These are phyloP conservation scores for Diutina rugosa DNA, from an alignment of 1,139 yeast species.

Conservation along the genomic window DNA sequence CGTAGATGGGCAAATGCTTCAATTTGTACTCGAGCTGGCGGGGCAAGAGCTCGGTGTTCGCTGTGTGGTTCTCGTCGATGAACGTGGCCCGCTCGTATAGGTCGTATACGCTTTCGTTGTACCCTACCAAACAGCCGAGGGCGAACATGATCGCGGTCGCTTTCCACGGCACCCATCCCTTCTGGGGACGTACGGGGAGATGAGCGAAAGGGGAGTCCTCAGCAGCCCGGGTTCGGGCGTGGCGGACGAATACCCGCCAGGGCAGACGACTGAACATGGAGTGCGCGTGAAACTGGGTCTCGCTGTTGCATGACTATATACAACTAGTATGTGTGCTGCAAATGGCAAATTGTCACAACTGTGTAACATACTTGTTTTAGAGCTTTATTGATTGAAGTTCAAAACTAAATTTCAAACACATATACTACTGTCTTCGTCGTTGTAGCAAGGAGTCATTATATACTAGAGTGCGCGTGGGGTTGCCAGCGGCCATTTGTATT, in stretches of 20 bases:
- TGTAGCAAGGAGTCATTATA: too few species aligned
- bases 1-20: conserved; percentile 38
- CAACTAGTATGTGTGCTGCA: too few species aligned
- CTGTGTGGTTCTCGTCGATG: not conserved
- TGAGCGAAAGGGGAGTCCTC: not conserved
- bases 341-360: too few species aligned
- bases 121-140: not conserved
- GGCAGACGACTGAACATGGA: not conserved
- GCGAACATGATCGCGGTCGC: not conserved
- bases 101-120: not conserved
- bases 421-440: too few species aligned
- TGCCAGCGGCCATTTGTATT: too few species aligned
- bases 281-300: not conserved
- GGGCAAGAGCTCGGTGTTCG: not conserved
- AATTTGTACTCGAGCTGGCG: conserved; percentile 31
- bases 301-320: not conserved
- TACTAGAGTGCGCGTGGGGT: too few species aligned
- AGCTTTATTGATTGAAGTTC: too few species aligned
- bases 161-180: not conserved
- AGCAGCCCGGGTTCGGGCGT: not conserved
- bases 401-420: too few species aligned
- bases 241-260: not conserved
- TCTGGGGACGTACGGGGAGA: not conserved
- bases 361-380: too few species aligned
- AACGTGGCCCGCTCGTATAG: not conserved